phyloP scores from a whole-genome alignment of 2,329 filamentous ascomycete genomes.

The Penicillium freii region DNA sequence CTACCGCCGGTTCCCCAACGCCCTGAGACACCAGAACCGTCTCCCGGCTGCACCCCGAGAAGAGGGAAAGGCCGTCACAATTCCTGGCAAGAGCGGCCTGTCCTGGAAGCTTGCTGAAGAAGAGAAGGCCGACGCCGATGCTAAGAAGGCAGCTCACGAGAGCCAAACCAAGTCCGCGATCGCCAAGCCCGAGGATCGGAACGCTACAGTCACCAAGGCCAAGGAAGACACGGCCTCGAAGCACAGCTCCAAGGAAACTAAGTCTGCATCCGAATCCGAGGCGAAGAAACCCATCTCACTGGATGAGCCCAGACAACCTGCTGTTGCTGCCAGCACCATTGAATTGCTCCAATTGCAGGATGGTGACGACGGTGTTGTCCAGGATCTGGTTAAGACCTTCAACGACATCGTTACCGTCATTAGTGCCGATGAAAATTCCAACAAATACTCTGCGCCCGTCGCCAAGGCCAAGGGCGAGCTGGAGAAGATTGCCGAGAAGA shows the following conservation, averaged over 20 bases:
- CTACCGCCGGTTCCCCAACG: slow-evolving; percentile 73
- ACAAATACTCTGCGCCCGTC: slow-evolving; percentile 75
- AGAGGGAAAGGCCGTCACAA: slow-evolving; percentile 70
- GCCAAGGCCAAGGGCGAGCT: slow-evolving; percentile 83
- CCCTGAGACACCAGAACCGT: slow-evolving; percentile 49
- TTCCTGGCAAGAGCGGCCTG: slow-evolving; percentile 80
- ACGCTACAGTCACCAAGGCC: slow-evolving; percentile 28
- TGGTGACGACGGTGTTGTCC: slow-evolving; percentile 80
- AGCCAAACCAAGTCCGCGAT: slow-evolving; percentile 28
- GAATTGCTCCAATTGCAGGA: slow-evolving; percentile 73
- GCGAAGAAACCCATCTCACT: slow-evolving; percentile 32
- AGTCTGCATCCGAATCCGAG: slow-evolving; percentile 9
- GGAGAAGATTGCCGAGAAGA: slow-evolving; percentile 72
- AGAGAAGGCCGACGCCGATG: slow-evolving; percentile 59
- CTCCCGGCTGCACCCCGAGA: slow-evolving; percentile 39
- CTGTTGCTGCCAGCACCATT: slow-evolving; percentile 60
- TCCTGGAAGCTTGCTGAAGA: slow-evolving; percentile 73
- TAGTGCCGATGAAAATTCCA: slow-evolving; percentile 77
- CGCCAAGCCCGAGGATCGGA: slow-evolving; percentile 31
- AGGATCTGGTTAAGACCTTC: slow-evolving; percentile 90
- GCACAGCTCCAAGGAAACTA: slow-evolving; percentile 25
- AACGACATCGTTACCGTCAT: slow-evolving; percentile 94
- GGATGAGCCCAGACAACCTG: slow-evolving; percentile 40
- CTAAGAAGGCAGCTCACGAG: slow-evolving; percentile 47
- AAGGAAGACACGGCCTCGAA: slow-evolving; percentile 33